Evolutionary conservation across 805 yeast species (phyloP).

Genomic region (Deakozyma indianensis): DNA sequence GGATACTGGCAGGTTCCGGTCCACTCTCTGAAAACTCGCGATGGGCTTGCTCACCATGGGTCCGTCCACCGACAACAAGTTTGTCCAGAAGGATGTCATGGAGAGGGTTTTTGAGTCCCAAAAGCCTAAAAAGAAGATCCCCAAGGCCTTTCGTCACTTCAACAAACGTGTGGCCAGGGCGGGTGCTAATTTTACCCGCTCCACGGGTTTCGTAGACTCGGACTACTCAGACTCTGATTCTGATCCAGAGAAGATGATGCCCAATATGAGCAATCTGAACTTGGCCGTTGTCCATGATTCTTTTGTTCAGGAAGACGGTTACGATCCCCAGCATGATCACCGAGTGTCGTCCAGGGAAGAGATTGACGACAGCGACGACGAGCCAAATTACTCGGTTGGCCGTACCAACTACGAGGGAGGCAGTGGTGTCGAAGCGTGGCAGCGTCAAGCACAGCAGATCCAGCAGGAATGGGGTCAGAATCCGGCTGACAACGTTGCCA

Average conservation of each 20-base stretch:
- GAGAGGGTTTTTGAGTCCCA: constrained; percentile 10
- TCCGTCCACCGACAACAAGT: no score
- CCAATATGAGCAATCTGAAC: not conserved
- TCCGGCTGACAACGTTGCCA: not conserved
- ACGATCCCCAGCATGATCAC: not conserved
- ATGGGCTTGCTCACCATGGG: no score
- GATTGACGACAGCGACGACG: not conserved
- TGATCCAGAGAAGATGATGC: not conserved
- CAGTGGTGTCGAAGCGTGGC: not conserved
- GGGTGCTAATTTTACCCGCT: constrained; percentile 6
- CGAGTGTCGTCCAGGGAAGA: not conserved
- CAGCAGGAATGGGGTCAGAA: not conserved
- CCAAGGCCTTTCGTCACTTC: constrained; percentile 9
- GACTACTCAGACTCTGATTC: constrained; percentile 1
- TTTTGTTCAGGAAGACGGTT: not conserved
- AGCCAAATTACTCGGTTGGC: not conserved
- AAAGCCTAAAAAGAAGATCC: constrained; percentile 10
- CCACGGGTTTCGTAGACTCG: constrained; percentile 9
- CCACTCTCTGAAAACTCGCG: no score
- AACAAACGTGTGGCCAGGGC: constrained; percentile 10
- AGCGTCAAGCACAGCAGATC: not conserved
- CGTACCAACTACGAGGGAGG: not conserved
- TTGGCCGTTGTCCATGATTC: constrained; percentile 1
- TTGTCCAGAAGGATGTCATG: constrained; percentile 4
- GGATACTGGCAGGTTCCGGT: no score